Conservation (phyloP, 768 basidiomycete genomes). For the Calocybe cyanea region DNA sequence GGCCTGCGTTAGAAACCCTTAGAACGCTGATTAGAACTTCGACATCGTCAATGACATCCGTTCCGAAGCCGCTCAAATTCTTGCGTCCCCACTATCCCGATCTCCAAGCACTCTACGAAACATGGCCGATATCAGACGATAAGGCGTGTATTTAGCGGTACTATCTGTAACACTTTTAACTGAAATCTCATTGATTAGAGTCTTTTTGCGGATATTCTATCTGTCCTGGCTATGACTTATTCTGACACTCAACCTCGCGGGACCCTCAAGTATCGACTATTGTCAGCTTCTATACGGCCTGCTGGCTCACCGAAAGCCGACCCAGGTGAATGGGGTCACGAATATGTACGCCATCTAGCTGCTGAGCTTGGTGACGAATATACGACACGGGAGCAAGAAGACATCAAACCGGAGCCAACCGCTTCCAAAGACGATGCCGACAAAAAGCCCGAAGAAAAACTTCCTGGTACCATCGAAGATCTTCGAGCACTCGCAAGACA, state of each 20-base stretch:
- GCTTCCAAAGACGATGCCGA: slow-evolving; percentile 26
- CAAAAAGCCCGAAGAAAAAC: slow-evolving; percentile 26
- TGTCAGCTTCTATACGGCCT: slow-evolving; percentile 69
- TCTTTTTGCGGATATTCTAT: slow-evolving; percentile 94
- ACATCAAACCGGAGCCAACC: slow-evolving; percentile 18
- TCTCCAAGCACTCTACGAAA: slow-evolving; percentile 78
- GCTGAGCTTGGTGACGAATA: slow-evolving; percentile 97
- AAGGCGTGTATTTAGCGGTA: slow-evolving; percentile 42
- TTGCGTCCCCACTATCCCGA: slow-evolving; percentile 90
- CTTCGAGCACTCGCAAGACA: slow-evolving; percentile 73
- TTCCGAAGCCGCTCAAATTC: slow-evolving; percentile 98
- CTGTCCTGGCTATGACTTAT: slow-evolving; percentile 99
- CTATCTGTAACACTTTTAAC: background rate
- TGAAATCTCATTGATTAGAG: slow-evolving; percentile 45
- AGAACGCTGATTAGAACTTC: slow-evolving; percentile 93
- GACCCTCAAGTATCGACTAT: slow-evolving; percentile 88
- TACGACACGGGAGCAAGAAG: slow-evolving; percentile 58
- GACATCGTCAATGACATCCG: slow-evolving; percentile 98
- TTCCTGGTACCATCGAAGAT: slow-evolving; percentile 66
- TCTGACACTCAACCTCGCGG: slow-evolving; percentile 97
- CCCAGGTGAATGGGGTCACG: slow-evolving; percentile 98
- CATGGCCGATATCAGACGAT: slow-evolving; percentile 75
- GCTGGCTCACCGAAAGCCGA: slow-evolving; percentile 68
- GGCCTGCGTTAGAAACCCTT: slow-evolving; percentile 89
- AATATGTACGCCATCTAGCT: slow-evolving; percentile 96